Base-by-base conservation (phyloP, 2,329 filamentous ascomycete genomes). In the Curvularia verruculosa region DNA sequence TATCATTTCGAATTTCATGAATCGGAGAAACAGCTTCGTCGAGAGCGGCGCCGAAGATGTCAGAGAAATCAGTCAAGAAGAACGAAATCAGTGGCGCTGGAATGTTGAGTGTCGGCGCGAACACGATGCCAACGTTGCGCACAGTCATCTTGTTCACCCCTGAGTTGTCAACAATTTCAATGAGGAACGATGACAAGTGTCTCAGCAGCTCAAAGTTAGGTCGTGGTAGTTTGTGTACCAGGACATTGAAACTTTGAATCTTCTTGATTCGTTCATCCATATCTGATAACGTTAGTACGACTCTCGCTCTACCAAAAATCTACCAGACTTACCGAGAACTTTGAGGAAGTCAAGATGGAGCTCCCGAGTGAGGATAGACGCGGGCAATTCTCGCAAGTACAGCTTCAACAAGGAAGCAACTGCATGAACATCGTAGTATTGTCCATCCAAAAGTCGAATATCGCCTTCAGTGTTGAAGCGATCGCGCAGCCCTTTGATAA, bases 141-240 rank as follows among this genome's bases (percentile, higher is more conserved):
- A 97, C 91, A 10, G 91, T 97, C 95, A 99, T 99, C 82, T 97
- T 98, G 81, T 99, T 99, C 60, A 89, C 82, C 67, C 91, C 88
- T 6, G 92, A 83, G 67, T 97, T 92, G 76, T 95, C 92, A 71
- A 97, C 92, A 68, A 99, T 94, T 70, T 90, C 89, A 72, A 96
- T 91, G 67, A 99, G 79, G 78, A 96, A 97, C 3, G 90, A 87
- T 46, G 94, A 91, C 53, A 99, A 81, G 61, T 96, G 92, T 68
- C 89, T 88, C 37, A 99, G 82, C 41, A 99, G 81, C 2, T 90
- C 88, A 45, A 88, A 85, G 62, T 99, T 99, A 34, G 89, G 86
- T 58, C 84, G 82, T 0, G 95, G 95, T 28, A 99, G 83, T 64
- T 85, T 85, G 73, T 91, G 88, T 5, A 96, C 90, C 18, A 99